Percentiles rank a stretch among this genome's conserved stretches.
phyloP scores from a whole-genome alignment of 805 yeast species.

The Yamadazyma tumulicola region DNA sequence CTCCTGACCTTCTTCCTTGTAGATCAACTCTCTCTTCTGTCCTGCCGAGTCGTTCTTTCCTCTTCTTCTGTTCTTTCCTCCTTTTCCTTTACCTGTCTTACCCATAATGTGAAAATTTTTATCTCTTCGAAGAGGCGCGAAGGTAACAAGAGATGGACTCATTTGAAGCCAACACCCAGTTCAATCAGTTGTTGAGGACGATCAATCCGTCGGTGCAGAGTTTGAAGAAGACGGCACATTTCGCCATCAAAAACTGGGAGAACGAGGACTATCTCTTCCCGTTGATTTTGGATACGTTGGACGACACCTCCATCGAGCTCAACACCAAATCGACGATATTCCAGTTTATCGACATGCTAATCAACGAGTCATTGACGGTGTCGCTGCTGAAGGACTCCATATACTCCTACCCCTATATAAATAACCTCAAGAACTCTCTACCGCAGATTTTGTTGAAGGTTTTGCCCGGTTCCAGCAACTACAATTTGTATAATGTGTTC shows the following conservation, averaged over 20 bases:
- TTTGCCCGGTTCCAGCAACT: slow-evolving; percentile 33
- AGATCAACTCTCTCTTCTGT: slow-evolving; percentile 90
- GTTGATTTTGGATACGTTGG: slow-evolving; percentile 59
- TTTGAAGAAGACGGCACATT: slow-evolving; percentile 50
- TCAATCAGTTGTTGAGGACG: slow-evolving; percentile 60
- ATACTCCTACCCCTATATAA: slow-evolving; percentile 37
- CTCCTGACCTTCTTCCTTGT: slow-evolving; percentile 96
- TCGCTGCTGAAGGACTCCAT: slow-evolving; percentile 30
- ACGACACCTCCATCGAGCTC: slow-evolving; percentile 45
- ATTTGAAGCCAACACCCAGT: slow-evolving; percentile 78
- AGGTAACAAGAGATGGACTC: slow-evolving; percentile 92
- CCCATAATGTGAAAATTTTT: slow-evolving; percentile 47
- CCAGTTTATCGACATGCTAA: slow-evolving; percentile 65
- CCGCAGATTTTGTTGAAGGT: slow-evolving; percentile 33
- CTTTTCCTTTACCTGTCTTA: slow-evolving; percentile 72
- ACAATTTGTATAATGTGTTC: slow-evolving; percentile 36
- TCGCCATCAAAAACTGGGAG: slow-evolving; percentile 54
- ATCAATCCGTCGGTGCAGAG: slow-evolving; percentile 61
- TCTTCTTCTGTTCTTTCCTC: slow-evolving; percentile 95
- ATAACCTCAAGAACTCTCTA: slow-evolving; percentile 26
- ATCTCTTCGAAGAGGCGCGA: too few species aligned
- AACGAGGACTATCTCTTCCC: slow-evolving; percentile 67
- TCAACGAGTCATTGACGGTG: slow-evolving; percentile 33
- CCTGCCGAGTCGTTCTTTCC: slow-evolving; percentile 93
- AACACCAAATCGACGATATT: slow-evolving; percentile 65